A percentile compares a stretch with the other conserved stretches of the same genome.
phyloP scores from a whole-genome alignment of 2,329 filamentous ascomycete genomes.

The Metarhizium album region DNA sequence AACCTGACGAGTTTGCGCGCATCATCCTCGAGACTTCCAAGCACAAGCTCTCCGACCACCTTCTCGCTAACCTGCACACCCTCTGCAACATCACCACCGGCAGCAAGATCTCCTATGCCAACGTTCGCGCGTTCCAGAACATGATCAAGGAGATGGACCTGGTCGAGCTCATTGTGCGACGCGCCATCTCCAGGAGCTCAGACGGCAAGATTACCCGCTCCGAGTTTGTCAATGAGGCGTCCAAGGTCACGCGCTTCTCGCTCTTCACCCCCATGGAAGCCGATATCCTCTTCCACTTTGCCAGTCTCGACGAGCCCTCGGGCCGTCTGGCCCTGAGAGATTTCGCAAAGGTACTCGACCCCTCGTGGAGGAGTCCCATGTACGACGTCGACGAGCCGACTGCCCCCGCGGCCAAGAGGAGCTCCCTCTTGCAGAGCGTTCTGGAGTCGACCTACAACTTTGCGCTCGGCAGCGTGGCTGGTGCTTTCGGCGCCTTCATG shows the following conservation, averaged over 20 bases:
- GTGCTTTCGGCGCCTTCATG: conserved; percentile 98
- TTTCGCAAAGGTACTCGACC: conserved; percentile 90
- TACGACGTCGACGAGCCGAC: conserved; percentile 38
- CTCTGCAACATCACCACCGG: conserved; percentile 89
- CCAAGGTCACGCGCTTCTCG: conserved; percentile 83
- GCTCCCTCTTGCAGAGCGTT: conserved; percentile 46
- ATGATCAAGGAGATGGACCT: conserved; percentile 97
- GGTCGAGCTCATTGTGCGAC: conserved; percentile 84
- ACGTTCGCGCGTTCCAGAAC: conserved; percentile 95
- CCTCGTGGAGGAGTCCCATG: conserved; percentile 67
- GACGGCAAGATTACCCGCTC: conserved; percentile 91
- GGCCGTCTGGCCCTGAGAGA: conserved; percentile 72
- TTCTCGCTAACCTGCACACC: conserved; percentile 80
- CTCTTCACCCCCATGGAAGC: conserved; percentile 98
- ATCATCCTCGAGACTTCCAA: conserved; percentile 88
- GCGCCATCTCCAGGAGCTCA: conserved; percentile 68
- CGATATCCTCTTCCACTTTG: conserved; percentile 97
- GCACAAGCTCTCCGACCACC: conserved; percentile 95
- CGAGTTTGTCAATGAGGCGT: conserved; percentile 91
- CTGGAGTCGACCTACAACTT: conserved; percentile 77
- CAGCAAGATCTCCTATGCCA: conserved; percentile 94
- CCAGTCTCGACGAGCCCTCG: conserved; percentile 79
- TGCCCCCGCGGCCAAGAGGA: conserved; percentile 17
- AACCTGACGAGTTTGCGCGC: conserved; percentile 89
- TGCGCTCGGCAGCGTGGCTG: conserved; percentile 74